Conservation (phyloP, 352 stramenopile species). For the Pythium phragmitis region DNA sequence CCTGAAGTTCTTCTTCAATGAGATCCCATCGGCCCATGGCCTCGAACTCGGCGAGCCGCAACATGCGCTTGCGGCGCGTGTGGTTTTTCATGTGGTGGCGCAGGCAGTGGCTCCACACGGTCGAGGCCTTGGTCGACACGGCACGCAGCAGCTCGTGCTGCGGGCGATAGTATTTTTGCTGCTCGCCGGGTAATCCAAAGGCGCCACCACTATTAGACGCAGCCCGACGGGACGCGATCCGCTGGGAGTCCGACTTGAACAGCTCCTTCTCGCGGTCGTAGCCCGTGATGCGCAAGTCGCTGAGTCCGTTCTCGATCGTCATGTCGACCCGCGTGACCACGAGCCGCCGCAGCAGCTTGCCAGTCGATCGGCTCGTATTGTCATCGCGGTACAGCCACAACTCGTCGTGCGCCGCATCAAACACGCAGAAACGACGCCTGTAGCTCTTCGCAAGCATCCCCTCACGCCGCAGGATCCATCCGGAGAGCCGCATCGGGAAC, state of each 20-base stretch:
- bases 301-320: constrained; percentile 26
- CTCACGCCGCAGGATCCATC: constrained; percentile 59
- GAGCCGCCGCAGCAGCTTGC: constrained; percentile 38
- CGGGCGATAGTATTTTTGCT: constrained; percentile 41
- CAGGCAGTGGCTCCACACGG: constrained; percentile 65
- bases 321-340: constrained; percentile 52
- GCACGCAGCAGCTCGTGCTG: constrained; percentile 46
- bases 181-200: constrained; percentile 31
- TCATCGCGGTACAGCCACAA: constrained; percentile 51
- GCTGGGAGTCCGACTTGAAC: constrained; percentile 44
- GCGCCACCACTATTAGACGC: not conserved
- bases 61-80: constrained; percentile 22
- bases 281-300: constrained; percentile 23
- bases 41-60: constrained; percentile 17
- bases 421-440: constrained; percentile 59
- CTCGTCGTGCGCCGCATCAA: constrained; percentile 37
- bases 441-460: constrained; percentile 41
- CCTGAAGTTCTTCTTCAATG: constrained; percentile 22
- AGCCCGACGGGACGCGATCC: constrained; percentile 29
- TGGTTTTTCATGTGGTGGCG: constrained; percentile 63
- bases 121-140: constrained; percentile 43
- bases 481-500: constrained; percentile 39
- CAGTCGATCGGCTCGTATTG: constrained; percentile 31
- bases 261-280: constrained; percentile 44
- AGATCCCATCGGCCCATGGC: constrained; percentile 13